Base-by-base conservation (phyloP, 495 filamentous ascomycete species). In the Xylaria flabelliformis region DNA sequence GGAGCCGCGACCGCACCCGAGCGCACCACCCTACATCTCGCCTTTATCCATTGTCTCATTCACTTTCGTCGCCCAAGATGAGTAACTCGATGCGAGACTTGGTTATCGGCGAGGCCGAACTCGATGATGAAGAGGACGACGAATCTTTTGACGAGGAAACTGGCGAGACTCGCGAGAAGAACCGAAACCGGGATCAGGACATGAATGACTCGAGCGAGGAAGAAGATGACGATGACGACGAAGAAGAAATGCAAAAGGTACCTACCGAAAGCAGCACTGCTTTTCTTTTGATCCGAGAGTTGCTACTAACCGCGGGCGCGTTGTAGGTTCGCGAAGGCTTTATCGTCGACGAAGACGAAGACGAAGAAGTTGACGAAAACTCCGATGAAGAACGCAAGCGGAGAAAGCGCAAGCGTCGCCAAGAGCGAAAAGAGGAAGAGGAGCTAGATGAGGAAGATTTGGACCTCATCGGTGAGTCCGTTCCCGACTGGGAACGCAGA, bases 191-290 rank as follows among this genome's bases (percentile, higher is more conserved):
- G 41, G 82, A 85, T 72, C 83, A 85, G 71, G 76, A 89, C 0
- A 88, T 94, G 76, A 95, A 98, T 81, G 97, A 93, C 26, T 97
- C 93, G 73, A 95, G 97, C 71, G 96, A 99, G 77, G 96, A 98
- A 59, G 96, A 98, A 15, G 96, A 98, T 39, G 95, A 97, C 71
- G 95, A 99, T 42, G 96, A 98, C 74, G 93, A 94, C 73, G 92
- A 93, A 75, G 92, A 95, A 74, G 91, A 93, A 74, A 90, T 88
- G 67, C 78, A 82, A 64, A 83, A 83, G 77, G 87, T 88, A 80
- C 41, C 9, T 88, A 80, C 41, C 9, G 26, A 56, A 50, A 42
- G 51, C 21, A 13, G 19, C 36, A 26, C 26, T 67, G 17, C 26
- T 3, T 70, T 48, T 26, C 51, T 12, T 34, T 5, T 24, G 1